Conservation (phyloP, 768 basidiomycete genomes). For the Zangia roseola region DNA sequence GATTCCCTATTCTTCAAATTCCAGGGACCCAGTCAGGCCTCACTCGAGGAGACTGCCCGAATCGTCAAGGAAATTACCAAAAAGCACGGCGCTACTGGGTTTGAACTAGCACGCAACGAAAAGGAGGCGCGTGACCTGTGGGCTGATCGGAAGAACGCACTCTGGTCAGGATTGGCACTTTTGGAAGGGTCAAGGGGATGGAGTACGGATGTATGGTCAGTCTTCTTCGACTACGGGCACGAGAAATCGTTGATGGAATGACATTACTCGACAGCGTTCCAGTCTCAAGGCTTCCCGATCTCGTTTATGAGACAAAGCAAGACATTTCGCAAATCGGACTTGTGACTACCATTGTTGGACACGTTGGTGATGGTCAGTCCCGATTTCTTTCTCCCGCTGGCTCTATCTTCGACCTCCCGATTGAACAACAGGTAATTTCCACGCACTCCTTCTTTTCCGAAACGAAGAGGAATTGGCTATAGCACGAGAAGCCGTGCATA, state of each 20-base stretch:
- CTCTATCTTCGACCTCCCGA: not conserved
- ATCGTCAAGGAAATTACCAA: conserved; percentile 57
- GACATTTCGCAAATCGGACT: conserved; percentile 61
- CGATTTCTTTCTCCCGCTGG: conserved; percentile 23
- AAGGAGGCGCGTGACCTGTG: conserved; percentile 74
- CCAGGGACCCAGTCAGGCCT: conserved; percentile 62
- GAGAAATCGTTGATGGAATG: not conserved
- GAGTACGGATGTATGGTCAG: conserved; percentile 77
- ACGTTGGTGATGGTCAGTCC: conserved; percentile 66
- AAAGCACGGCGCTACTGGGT: conserved; percentile 66
- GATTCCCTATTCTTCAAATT: conserved; percentile 88
- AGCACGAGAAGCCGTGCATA: conserved; percentile 47
- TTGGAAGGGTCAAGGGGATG: conserved; percentile 57
- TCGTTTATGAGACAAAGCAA: conserved; percentile 67
- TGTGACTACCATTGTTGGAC: conserved; percentile 66
- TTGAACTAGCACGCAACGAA: conserved; percentile 59
- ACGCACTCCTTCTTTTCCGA: conserved; percentile 54
- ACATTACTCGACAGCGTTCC: conserved; percentile 45
- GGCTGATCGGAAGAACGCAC: conserved; percentile 68
- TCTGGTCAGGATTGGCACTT: conserved; percentile 54
- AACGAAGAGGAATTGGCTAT: conserved; percentile 50
- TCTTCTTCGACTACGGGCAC: not conserved
- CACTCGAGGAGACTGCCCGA: conserved; percentile 59
- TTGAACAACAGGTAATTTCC: conserved; percentile 42
- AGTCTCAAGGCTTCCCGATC: conserved; percentile 60